A percentile compares a stretch with the other conserved stretches of the same genome.
Conservation (phyloP, 2,329 filamentous ascomycete species). For the Fusarium virguliforme region DNA sequence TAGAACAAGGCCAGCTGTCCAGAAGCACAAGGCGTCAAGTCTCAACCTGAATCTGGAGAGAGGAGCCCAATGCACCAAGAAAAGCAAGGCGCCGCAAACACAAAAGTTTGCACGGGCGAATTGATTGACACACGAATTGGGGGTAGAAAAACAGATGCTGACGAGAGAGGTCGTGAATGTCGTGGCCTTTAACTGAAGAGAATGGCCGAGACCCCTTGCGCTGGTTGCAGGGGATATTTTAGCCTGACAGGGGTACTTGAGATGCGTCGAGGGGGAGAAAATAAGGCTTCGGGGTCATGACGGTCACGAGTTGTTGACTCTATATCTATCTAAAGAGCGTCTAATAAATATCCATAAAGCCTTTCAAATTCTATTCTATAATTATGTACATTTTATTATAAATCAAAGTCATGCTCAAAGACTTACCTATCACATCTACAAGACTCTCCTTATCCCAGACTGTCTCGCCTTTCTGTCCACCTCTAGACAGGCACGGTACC, state of each 20-base stretch:
- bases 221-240: conserved; percentile 11
- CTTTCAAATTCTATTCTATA: too few species aligned
- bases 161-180: neutral
- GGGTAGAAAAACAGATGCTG: conserved; percentile 8
- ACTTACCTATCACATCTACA: neutral
- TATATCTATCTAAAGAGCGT: neutral
- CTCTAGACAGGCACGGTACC: neutral
- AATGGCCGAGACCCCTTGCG: conserved; percentile 17
- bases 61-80: conserved; percentile 26
- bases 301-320: neutral
- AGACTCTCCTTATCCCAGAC: neutral
- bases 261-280: neutral
- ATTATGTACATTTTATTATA: neutral
- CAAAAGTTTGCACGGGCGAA: conserved; percentile 11
- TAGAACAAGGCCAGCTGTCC: conserved; percentile 44
- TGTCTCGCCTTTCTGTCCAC: neutral
- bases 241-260: conserved; percentile 10
- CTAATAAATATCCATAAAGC: too few species aligned
- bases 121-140: neutral
- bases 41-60: neutral
- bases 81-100: conserved; percentile 35
- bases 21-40: conserved; percentile 17
- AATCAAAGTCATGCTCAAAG: neutral
- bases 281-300: neutral
- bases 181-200: conserved; percentile 20